Evolutionary conservation across 1,139 yeast genomes (phyloP), one percentile per base, ranked within the genome.

Genomic region (Blastobotrys capitulatus): DNA sequence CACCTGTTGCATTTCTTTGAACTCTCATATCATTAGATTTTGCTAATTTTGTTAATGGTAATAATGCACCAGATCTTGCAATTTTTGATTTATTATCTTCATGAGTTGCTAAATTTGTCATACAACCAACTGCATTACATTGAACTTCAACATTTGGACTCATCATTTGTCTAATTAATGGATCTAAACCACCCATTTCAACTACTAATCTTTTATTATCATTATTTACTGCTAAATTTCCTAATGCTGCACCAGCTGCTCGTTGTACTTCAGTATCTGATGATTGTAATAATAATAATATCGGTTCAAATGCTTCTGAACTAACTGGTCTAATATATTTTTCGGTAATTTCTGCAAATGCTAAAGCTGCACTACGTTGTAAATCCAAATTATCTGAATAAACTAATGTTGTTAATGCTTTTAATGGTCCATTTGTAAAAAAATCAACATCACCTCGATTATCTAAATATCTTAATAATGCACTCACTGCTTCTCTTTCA

Each of bases 111-210:
- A 92, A 78, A 66, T 92, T 92, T 36, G 99, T 92, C 66, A 92
- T 90, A 67, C 98, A 94, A 9, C 99, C 99, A 50, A 94, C 98
- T 3, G 99, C 98, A 65, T 92, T 92, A 69, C 99, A 92, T 70
- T 94, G 98, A 37, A 94, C 98, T 67, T 92, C 99, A 54, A 92
- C 95, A 62, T 94, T 92, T 51, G 95, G 81, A 42, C 95, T 85
- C 85, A 88, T 84, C 99, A 92, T 92, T 70, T 94, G 98, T 67
- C 95, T 83, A 61, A 92, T 92, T 48, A 92, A 77, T 9, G 97
- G 97, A 58, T 90, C 96, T 53, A 92, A 77, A 1, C 98, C 98
- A 31, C 97, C 97, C 96, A 94, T 88, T 64, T 90, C 96, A 32
- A 92, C 98, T 56, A 94, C 92, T 49, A 92, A 75, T 26, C 86